phyloP scores from a whole-genome alignment of 2,329 filamentous ascomycete genomes.

The Ophiostoma australiae region DNA sequence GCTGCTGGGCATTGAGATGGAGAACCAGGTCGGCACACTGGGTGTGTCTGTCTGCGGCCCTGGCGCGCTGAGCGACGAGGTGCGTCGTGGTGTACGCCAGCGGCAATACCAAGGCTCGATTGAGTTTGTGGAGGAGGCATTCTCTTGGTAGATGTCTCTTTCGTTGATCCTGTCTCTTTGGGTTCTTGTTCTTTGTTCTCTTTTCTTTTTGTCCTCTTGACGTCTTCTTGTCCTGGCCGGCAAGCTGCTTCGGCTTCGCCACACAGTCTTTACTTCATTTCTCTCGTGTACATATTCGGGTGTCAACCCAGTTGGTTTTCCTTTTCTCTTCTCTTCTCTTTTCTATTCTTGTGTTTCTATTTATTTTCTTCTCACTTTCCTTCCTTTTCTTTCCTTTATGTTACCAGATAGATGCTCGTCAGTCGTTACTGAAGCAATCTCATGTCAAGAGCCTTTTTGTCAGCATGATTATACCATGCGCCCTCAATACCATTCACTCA shows the following conservation, averaged over 20 bases:
- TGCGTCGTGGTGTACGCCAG: slow-evolving; percentile 60
- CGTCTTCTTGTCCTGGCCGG: background rate
- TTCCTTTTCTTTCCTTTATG: background rate
- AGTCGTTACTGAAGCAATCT: slow-evolving; percentile 7
- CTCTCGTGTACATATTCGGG: slow-evolving; percentile 12
- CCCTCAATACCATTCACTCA: background rate
- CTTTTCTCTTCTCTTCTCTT: background rate
- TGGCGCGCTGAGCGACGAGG: slow-evolving; percentile 69
- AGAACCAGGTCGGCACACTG: slow-evolving; percentile 68
- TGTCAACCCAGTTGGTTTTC: background rate
- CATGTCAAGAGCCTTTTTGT: background rate
- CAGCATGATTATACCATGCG: background rate
- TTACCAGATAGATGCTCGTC: slow-evolving; percentile 13
- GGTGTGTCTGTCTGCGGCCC: slow-evolving; percentile 71
- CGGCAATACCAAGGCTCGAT: slow-evolving; percentile 62
- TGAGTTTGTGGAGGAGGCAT: slow-evolving; percentile 76
- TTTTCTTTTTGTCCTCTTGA: background rate
- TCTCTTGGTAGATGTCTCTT: slow-evolving; percentile 48
- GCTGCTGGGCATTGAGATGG: slow-evolving; percentile 67
- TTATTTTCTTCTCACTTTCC: background rate
- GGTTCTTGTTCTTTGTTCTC: background rate
- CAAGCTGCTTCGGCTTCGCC: background rate
- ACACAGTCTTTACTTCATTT: slow-evolving; percentile 13
- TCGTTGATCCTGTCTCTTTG: background rate
- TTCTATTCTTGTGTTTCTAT: background rate